These are phyloP conservation scores for Sclerotinia borealis DNA, from an alignment of 2,329 filamentous ascomycete species.

Conservation along the genomic window DNA sequence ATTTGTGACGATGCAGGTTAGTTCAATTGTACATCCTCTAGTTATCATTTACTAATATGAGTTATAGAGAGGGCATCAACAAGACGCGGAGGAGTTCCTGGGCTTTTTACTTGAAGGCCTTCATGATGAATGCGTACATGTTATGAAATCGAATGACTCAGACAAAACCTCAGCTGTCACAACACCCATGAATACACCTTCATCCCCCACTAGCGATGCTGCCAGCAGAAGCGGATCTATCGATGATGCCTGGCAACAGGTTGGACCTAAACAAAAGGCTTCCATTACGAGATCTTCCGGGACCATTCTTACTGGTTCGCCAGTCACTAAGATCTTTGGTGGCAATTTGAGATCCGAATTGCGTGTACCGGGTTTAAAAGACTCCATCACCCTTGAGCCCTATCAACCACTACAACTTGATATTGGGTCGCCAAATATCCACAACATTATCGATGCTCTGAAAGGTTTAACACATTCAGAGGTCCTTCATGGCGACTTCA, in stretches of 20 bases:
- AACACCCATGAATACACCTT: conserved; percentile 36
- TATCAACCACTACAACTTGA: conserved; percentile 94
- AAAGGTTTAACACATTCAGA: conserved; percentile 80
- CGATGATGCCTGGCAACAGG: conserved; percentile 81
- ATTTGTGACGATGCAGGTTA: conserved; percentile 86
- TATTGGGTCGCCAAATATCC: conserved; percentile 79
- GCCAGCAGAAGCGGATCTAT: conserved; percentile 32
- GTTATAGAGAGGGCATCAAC: conserved; percentile 78
- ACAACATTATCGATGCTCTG: conserved; percentile 87
- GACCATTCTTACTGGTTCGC: conserved; percentile 65
- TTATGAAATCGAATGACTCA: conserved; percentile 47
- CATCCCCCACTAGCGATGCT: conserved; percentile 40
- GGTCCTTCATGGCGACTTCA: conserved; percentile 77
- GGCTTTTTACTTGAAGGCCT: conserved; percentile 88
- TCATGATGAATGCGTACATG: conserved; percentile 82
- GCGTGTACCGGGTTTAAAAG: conserved; percentile 76
- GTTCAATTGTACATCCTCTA: conserved; percentile 32
- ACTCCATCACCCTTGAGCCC: conserved; percentile 86
- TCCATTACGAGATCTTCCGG: conserved; percentile 84
- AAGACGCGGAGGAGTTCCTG: conserved; percentile 96
- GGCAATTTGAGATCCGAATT: conserved; percentile 87
- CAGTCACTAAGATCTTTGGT: conserved; percentile 90
- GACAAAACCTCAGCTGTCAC: conserved; percentile 39
- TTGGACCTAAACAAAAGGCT: conserved; percentile 84
- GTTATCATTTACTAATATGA: conserved; percentile 22